phyloP scores from a whole-genome alignment of 179 eudicot species.

The Silene noctiflora region DNA sequence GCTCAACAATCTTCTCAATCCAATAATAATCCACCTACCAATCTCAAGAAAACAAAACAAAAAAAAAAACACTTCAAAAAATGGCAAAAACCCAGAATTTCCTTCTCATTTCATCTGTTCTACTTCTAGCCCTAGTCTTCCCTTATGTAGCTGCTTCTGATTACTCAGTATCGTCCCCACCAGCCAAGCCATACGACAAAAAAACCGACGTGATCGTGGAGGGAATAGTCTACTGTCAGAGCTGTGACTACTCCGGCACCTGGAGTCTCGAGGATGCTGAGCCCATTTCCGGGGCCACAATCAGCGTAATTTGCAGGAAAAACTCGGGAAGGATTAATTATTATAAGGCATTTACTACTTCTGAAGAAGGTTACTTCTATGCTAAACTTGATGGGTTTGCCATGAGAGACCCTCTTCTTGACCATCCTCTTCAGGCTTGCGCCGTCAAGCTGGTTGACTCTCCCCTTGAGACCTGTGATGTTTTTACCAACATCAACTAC shows the following conservation, averaged over 20 bases:
- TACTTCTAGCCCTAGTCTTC: slow-evolving; percentile 38
- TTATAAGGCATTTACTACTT: slow-evolving; percentile 52
- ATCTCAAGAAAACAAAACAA: neutral
- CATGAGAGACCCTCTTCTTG: slow-evolving; percentile 51
- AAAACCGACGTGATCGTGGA: slow-evolving; percentile 52
- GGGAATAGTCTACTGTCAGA: slow-evolving; percentile 80
- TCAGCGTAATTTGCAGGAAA: slow-evolving; percentile 77
- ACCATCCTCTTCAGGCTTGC: slow-evolving; percentile 86
- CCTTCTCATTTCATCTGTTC: slow-evolving; percentile 34
- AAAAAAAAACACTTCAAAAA: neutral
- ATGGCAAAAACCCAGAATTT: slow-evolving; percentile 37
- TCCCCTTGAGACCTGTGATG: slow-evolving; percentile 54
- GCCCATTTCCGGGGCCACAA: slow-evolving; percentile 54
- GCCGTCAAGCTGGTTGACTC: slow-evolving; percentile 66
- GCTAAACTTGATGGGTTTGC: slow-evolving; percentile 51
- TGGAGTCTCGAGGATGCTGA: slow-evolving; percentile 57
- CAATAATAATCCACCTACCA: slow-evolving; percentile 11
- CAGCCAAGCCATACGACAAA: slow-evolving; percentile 12
- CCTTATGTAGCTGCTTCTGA: slow-evolving; percentile 9
- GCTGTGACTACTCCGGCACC: slow-evolving; percentile 57
- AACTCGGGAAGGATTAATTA: slow-evolving; percentile 55
- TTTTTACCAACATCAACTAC: slow-evolving; percentile 57
- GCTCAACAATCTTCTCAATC: slow-evolving; percentile 5
- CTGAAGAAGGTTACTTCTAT: slow-evolving; percentile 56
- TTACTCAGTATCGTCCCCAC: slow-evolving; percentile 4